Base-by-base conservation (phyloP, 208 protist species). In the Leishmania tropica region DNA sequence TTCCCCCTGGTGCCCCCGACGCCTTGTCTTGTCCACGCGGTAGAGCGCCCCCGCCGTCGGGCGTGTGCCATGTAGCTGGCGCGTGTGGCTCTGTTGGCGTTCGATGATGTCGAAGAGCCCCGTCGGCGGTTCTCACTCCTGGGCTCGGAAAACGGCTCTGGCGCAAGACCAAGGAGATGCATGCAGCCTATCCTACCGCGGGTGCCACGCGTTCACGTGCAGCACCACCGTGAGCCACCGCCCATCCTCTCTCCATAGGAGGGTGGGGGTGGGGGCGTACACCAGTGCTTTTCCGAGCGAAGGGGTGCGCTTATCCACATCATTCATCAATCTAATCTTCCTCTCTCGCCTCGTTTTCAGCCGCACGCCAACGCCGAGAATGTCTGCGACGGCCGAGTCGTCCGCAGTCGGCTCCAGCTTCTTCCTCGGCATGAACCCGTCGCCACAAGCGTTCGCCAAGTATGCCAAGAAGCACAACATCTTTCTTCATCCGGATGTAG, bases 401-500 rank as follows among this genome's bases (percentile, higher is more conserved):
- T 53, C 70, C 35, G 31, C n/a, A 17, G 21, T 13, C 7, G 64
- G 31, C 19, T 79, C 35, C 11, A 67, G 58, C 24, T 80, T 78
- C 24, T 90, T 81, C 77, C 85, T 97, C 24, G 94, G 89, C 13
- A 82, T 81, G 24, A 91, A 95, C 35, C 92, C 88, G 2, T 92
- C 89, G 2, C 88, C 88, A 11, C 79, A 92, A 19, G 67, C 64
- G 3, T 95, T 97, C 79, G 85, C 65, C 70, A 89, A 87, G 53
- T 97, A 91, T 86, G 86, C 92, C 17, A 96, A 96, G 84, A 91
- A 88, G 79, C 83, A 83, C 15, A 89, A 88, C 54, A 92, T 97
- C 76, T 96, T 96, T 75, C 88, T 97, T 17, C 89, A 94, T 83
- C 93, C 95, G 2, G 88, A 97, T 84, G 88, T 95, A 1, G 92